Evolutionary conservation across 805 yeast genomes (phyloP).

Genomic region (Myxozyma kluyveri): DNA sequence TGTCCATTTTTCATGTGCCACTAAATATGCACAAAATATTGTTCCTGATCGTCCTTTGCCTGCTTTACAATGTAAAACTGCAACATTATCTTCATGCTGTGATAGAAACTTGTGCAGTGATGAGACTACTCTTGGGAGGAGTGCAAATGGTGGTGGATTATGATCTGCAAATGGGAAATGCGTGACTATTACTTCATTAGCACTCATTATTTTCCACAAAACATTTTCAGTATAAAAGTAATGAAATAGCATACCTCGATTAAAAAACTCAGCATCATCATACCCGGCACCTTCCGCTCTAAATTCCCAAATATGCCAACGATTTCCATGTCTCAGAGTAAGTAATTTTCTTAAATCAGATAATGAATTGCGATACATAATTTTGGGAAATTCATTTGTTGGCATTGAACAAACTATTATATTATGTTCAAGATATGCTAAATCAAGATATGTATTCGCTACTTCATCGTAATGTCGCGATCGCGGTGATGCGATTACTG

Average conservation of each 20-base stretch:
- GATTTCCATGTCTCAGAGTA: conserved; percentile 45
- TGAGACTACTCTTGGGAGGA: conserved; percentile 47
- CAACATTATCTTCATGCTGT: conserved; percentile 46
- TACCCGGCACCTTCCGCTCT: conserved; percentile 54
- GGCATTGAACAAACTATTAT: conserved; percentile 79
- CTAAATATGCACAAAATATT: conserved; percentile 65
- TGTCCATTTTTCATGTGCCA: conserved; percentile 45
- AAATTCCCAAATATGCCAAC: conserved; percentile 76
- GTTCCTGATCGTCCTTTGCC: conserved; percentile 93
- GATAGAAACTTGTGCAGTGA: conserved; percentile 48
- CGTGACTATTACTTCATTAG: conserved; percentile 35
- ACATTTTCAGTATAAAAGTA: background rate
- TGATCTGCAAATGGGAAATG: conserved; percentile 73
- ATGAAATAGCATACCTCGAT: conserved; percentile 22
- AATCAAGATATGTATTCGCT: conserved; percentile 49
- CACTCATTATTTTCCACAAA: background rate
- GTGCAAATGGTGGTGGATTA: conserved; percentile 61
- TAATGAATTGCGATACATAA: conserved; percentile 53
- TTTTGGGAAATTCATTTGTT: conserved; percentile 44
- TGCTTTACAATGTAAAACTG: conserved; percentile 79
- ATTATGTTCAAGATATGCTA: conserved; percentile 63
- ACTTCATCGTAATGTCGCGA: conserved; percentile 34
- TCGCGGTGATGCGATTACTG: conserved; percentile 37
- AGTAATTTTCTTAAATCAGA: conserved; percentile 51
- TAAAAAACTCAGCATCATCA: conserved; percentile 41